phyloP scores from a whole-genome alignment of 2,329 filamentous ascomycete genomes.

The Knoxdaviesia proteae region DNA sequence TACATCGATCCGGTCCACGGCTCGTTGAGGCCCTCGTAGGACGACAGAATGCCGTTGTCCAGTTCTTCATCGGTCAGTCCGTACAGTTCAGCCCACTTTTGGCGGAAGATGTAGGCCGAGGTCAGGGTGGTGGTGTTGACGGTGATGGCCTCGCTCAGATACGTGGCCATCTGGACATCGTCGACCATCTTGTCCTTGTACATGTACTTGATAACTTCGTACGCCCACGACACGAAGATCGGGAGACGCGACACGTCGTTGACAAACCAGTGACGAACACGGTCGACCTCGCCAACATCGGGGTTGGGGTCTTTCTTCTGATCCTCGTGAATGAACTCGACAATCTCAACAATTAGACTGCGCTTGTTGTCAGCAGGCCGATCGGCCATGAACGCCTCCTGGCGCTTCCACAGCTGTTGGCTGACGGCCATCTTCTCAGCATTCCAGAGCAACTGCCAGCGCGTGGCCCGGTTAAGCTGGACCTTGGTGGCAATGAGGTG shows the following conservation, averaged over 20 bases:
- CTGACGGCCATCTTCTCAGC: constrained; percentile 81
- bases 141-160: constrained; percentile 46
- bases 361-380: constrained; percentile 40
- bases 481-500: constrained; percentile 48
- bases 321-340: constrained; percentile 55
- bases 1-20: constrained; percentile 67
- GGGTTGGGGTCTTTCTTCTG: constrained; percentile 48
- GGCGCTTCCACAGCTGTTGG: constrained; percentile 56
- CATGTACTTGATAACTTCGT: constrained; percentile 52
- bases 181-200: constrained; percentile 41
- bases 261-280: constrained; percentile 71
- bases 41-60: constrained; percentile 39
- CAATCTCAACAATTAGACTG: constrained; percentile 52
- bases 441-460: constrained; percentile 69
- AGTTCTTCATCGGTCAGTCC: constrained; percentile 49
- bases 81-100: constrained; percentile 47
- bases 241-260: constrained; percentile 54
- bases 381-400: constrained; percentile 46
- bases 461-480: constrained; percentile 42
- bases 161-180: constrained; percentile 28
- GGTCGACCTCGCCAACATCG: constrained; percentile 51
- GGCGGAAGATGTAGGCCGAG: constrained; percentile 49
- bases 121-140: constrained; percentile 37
- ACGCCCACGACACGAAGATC: constrained; percentile 59
- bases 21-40: constrained; percentile 49